Conservation (phyloP, 306 rosid genomes). For the Casuarina equisetifolia region DNA sequence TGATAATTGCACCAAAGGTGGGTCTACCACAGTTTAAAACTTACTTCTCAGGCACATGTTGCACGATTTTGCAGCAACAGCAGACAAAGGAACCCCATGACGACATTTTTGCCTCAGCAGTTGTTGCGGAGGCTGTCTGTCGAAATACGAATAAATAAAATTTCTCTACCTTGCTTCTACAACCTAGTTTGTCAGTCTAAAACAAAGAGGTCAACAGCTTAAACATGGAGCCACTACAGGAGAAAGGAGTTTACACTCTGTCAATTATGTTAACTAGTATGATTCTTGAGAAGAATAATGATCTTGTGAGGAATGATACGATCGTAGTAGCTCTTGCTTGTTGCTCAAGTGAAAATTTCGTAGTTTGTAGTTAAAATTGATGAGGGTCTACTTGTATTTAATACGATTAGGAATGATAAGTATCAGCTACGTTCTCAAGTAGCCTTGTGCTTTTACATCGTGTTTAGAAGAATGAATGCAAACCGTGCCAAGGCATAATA, state of each 20-base stretch:
- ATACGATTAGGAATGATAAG: not conserved
- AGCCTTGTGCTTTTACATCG: not conserved
- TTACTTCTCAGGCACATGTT: slow-evolving; percentile 9
- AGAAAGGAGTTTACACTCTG: not conserved
- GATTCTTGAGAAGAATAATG: not conserved
- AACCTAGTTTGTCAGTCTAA: not conserved
- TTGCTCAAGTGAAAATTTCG: not conserved
- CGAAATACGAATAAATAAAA: not conserved
- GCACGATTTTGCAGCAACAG: not conserved
- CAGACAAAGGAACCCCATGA: not conserved
- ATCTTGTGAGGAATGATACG: not conserved
- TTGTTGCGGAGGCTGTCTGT: not conserved
- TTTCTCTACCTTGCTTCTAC: not conserved
- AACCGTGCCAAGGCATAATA: not conserved
- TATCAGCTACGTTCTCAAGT: not conserved
- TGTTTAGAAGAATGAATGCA: not conserved
- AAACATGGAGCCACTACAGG: not conserved
- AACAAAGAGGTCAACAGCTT: not conserved
- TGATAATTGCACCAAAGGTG: not conserved
- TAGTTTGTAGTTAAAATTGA: not conserved
- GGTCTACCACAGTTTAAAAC: not conserved
- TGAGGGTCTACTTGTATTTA: not conserved
- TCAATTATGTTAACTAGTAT: not conserved
- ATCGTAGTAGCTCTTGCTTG: not conserved
- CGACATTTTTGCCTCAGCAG: not conserved